Evolutionary conservation across 192 early-diverging fungal genomes (phyloP).

Genomic region (Backusella morwellensis): DNA sequence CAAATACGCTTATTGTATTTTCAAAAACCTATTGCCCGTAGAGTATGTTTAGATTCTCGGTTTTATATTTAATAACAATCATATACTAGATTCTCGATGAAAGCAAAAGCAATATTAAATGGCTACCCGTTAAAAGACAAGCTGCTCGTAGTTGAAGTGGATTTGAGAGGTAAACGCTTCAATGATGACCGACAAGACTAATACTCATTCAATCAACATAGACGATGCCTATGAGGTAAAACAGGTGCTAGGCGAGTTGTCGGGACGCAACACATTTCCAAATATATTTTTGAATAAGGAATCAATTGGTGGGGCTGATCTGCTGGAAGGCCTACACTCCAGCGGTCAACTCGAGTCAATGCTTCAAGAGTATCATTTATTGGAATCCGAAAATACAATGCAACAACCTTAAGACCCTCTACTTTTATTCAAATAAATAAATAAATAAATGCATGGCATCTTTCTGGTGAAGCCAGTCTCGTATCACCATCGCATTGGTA

Average conservation of each 20-base stretch:
- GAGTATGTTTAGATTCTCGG: background rate
- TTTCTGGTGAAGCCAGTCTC: too few species aligned
- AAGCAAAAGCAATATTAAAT: background rate
- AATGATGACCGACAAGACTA: background rate
- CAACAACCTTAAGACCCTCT: too few species aligned
- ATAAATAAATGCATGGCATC: too few species aligned
- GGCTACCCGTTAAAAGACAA: background rate
- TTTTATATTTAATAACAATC: background rate
- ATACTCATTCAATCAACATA: background rate
- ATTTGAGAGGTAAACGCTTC: background rate
- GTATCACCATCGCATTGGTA: too few species aligned
- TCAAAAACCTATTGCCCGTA: conserved; percentile 15
- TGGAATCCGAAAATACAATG: background rate
- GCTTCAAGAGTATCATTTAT: background rate
- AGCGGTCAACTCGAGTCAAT: background rate
- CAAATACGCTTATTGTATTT: background rate
- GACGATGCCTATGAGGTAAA: conserved; percentile 5
- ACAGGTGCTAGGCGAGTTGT: background rate
- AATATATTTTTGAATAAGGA: conserved; percentile 8
- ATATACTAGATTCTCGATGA: background rate
- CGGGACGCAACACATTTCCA: conserved; percentile 6
- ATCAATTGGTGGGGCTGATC: background rate
- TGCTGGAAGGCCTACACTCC: background rate
- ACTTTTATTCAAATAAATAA: too few species aligned
- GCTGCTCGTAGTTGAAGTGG: background rate